A percentile compares a stretch with the other conserved stretches of the same genome.
These are phyloP conservation scores for Paulownia fortunei DNA, from an alignment of 257 asterid species.

Conservation along the genomic window DNA sequence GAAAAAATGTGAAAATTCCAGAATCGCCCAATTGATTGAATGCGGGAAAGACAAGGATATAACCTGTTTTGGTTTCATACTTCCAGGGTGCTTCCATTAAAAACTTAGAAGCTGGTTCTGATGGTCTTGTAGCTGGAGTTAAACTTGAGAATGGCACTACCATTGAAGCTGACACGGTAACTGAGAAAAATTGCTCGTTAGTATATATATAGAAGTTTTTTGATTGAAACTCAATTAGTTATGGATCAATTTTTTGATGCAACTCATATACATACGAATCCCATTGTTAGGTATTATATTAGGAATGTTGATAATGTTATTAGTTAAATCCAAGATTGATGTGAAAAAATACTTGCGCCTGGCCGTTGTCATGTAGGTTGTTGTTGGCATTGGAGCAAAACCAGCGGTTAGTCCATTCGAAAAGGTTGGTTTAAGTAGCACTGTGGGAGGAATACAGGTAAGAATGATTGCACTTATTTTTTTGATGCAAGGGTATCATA, in stretches of 20 bases:
- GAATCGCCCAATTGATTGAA: not conserved
- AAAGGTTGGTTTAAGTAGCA: slow-evolving; percentile 64
- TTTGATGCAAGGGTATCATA: not conserved
- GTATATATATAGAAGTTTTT: not conserved
- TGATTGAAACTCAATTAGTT: no score
- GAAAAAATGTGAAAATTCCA: not conserved
- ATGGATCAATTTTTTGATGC: no score
- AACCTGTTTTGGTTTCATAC: not conserved
- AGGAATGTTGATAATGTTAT: slow-evolving; percentile 6
- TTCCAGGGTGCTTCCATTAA: slow-evolving; percentile 82
- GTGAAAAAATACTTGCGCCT: not conserved
- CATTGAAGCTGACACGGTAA: slow-evolving; percentile 88
- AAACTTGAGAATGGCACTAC: slow-evolving; percentile 75
- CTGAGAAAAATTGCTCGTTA: slow-evolving; percentile 6
- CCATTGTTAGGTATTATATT: not conserved
- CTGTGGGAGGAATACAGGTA: slow-evolving; percentile 95
- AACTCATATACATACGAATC: not conserved
- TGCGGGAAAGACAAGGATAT: not conserved
- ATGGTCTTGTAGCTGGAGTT: slow-evolving; percentile 77
- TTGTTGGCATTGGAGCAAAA: slow-evolving; percentile 91
- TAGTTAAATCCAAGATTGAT: slow-evolving; percentile 21
- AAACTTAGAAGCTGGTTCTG: slow-evolving; percentile 74
- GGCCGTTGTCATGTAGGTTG: slow-evolving; percentile 61
- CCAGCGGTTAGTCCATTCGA: slow-evolving; percentile 89
- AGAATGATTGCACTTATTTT: slow-evolving; percentile 4